Evolutionary conservation across 495 filamentous ascomycete genomes (phyloP).

Genomic region (Penicillium maclennaniae): DNA sequence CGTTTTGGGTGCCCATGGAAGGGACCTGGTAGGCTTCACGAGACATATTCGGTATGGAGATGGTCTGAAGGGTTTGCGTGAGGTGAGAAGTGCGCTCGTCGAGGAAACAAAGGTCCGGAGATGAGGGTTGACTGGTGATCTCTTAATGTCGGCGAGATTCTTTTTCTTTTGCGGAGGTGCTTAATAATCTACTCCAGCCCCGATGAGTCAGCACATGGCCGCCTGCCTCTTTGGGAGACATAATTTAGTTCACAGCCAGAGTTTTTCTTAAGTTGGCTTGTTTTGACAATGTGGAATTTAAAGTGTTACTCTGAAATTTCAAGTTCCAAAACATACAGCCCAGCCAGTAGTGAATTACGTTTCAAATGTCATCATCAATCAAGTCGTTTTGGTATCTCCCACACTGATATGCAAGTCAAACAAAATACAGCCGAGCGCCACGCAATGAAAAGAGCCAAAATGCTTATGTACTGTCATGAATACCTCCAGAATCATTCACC

Average conservation of each 20-base stretch:
- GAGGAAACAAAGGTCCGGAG: not conserved
- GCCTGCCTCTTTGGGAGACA: not conserved
- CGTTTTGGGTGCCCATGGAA: conserved; percentile 34
- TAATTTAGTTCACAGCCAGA: not conserved
- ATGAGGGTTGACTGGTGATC: not conserved
- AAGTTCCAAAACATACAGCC: not conserved
- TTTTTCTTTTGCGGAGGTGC: conserved; percentile 17
- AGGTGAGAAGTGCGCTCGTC: not conserved
- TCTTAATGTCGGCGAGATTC: conserved; percentile 11
- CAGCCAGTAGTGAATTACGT: not conserved
- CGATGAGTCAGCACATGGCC: not conserved
- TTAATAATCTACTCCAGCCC: not conserved
- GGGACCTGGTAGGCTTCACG: conserved; percentile 51
- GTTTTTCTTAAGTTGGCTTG: too few species aligned
- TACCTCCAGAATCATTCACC: conserved; percentile 53
- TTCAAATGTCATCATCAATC: not conserved
- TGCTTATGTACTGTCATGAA: not conserved
- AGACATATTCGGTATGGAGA: conserved; percentile 30
- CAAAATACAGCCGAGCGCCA: conserved; percentile 12
- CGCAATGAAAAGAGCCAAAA: conserved; percentile 11
- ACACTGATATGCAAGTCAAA: conserved; percentile 14
- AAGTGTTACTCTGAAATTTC: too few species aligned
- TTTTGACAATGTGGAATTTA: too few species aligned
- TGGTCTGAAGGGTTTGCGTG: not conserved
- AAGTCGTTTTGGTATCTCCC: conserved; percentile 17